Conservation (phyloP, 2,329 filamentous ascomycete genomes). For the Ophiognomonia clavigignenti-juglandacearum region DNA sequence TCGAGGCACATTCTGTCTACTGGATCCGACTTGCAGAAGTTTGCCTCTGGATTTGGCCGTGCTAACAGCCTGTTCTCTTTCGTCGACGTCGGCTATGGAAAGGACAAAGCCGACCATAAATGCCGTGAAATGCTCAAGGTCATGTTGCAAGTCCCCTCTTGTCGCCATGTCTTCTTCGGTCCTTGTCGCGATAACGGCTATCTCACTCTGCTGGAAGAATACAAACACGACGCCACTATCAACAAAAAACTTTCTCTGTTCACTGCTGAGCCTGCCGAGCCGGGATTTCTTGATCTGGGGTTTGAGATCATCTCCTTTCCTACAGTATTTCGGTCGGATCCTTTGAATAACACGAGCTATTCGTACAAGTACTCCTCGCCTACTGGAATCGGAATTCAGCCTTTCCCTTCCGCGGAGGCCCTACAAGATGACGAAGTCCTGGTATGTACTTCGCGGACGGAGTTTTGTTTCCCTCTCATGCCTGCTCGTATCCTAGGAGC, state of each 20-base stretch:
- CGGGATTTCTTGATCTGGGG: constrained; percentile 25
- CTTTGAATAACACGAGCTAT: constrained; percentile 12
- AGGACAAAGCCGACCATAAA: constrained; percentile 31
- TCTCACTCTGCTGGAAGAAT: constrained; percentile 27
- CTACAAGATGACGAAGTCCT: neutral
- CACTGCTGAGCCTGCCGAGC: constrained; percentile 26
- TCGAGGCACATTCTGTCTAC: constrained; percentile 21
- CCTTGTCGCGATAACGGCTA: constrained; percentile 32
- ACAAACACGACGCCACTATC: constrained; percentile 24
- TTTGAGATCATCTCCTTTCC: constrained; percentile 24
- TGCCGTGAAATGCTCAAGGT: constrained; percentile 29
- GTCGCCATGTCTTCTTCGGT: constrained; percentile 28
- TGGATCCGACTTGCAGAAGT: constrained; percentile 23
- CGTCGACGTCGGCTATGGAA: constrained; percentile 29
- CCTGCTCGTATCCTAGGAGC: neutral
- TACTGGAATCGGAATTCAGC: constrained; percentile 11
- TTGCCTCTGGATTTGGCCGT: constrained; percentile 29
- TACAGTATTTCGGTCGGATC: constrained; percentile 27
- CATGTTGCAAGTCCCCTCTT: constrained; percentile 28
- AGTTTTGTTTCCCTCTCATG: neutral
- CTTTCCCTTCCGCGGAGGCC: constrained; percentile 4
- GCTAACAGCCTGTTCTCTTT: constrained; percentile 29
- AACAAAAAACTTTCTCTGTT: constrained; percentile 26
- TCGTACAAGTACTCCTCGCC: neutral
- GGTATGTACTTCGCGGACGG: neutral